Evolutionary conservation across 768 basidiomycete genomes (phyloP), one percentile per base, ranked within the genome.

Genomic region (Mrakia frigida): DNA sequence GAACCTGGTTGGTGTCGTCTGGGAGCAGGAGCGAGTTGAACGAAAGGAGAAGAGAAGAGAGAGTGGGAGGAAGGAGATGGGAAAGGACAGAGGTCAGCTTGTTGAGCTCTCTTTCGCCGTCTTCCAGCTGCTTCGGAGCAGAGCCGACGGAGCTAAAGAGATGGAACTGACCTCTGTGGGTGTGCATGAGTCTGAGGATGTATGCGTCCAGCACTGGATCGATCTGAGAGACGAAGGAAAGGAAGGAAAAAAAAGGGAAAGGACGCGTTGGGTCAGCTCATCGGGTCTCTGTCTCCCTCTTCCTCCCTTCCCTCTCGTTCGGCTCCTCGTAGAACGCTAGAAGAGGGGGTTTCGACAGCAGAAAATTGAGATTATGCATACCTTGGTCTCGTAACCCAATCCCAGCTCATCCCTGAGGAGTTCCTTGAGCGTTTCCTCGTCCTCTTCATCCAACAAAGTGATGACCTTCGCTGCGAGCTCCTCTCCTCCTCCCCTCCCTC

Each of bases 101-200:
- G 50, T 37, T 21, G 18, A 31, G 28, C 31, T 35, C 61, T 37
- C 3, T 35, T 33, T 37, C 35, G n/a, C 31, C 31, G 50, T 46
- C 91, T 92, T 28, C 91, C 46, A 50, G 88, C 77, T 90, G 87
- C 43, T 89, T 91, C 31, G 91, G 90, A 6, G 91, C 93, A 69
- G 93, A 85, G 84, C 90, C 92, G 74, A 92, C 85, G 82, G 93
- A 93, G 0, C 92, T 91, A 9, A 92, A 90, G 28, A 91, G 90
- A 18, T 90, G 89, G 56, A 90, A 85, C 85, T 92, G 90, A 87
- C 96, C 94, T 78, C 89, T 87, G 83, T 94, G 92, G 84, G 92
- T 91, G 85, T 98, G 95, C 95, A 98, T 97, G 78, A 97, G 87
- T 81, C 96, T 93, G 28, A 98, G 86, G 76, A 94, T 92, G 82